Evolutionary conservation across 352 stramenopile genomes (phyloP), one percentile per base, ranked within the genome.

Genomic region (Pythium oligandrum): DNA sequence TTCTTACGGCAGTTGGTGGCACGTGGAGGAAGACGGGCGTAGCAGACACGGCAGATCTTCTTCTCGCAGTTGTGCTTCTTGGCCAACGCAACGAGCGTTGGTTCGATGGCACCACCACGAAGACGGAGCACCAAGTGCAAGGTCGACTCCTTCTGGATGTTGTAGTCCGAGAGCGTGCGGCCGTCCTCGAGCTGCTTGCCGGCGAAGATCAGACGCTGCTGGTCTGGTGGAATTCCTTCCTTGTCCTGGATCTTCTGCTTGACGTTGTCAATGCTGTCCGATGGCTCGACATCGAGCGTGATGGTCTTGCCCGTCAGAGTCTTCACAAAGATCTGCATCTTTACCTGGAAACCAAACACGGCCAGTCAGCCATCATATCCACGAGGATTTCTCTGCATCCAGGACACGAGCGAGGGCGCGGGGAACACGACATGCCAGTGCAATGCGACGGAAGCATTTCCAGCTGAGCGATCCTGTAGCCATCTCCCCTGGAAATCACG

Each of bases 1-100:
- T 99, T 99, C 96, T 99, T 99, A 71, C 98, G 93, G 94, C 98
- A 99, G 91, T 99, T 99, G 60, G 90, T 98, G 52, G 98, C 98
- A 78, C 96, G 96, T 48, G 96, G 96, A 42, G 97, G 97, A 51
- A 99, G 95, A 89, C 97, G 95, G 61, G 97, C 97, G 79, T 99
- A 99, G 83, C 97, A 99, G 73, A 99, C 98, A 73, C 97, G 95
- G 91, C 97, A 99, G 62, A 99, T 97, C 79, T 97, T 89, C 93
- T 99, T 99, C 68, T 99, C 97, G 66, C 90, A 98, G 90, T 99
- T 99, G 77, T 93, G 99, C 87, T 98, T 98, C 85, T 98, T 98
- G 67, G 97, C 97, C 50, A 99, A 82, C 51, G 98, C 86, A 43
- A 96, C 93, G 58, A 99, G 88, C 51, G 96, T 98, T 52, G 97